Percentiles rank a stretch among this genome's conserved stretches.
These are phyloP conservation scores for Leccinum boreale DNA, from an alignment of 768 basidiomycete species.

Conservation along the genomic window DNA sequence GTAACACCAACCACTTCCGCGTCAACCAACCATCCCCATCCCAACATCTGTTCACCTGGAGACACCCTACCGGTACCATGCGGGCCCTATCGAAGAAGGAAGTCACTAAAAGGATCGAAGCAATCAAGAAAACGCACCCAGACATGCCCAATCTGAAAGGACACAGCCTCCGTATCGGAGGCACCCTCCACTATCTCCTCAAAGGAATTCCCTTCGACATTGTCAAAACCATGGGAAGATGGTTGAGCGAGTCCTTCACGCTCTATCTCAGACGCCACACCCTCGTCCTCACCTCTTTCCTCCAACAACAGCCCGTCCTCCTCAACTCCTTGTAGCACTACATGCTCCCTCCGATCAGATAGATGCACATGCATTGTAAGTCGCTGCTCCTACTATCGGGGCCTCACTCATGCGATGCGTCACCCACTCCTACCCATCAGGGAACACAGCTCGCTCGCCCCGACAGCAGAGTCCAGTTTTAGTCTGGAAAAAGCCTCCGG, in stretches of 20 bases:
- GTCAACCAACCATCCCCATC: background rate
- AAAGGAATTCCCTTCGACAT: background rate
- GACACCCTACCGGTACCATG: background rate
- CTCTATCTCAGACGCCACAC: background rate
- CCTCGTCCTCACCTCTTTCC: background rate
- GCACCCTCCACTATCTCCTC: background rate
- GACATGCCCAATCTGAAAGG: background rate
- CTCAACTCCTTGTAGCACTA: too few species aligned
- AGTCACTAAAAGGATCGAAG: background rate
- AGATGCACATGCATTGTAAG: background rate
- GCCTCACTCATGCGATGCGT: background rate
- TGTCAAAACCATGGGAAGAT: background rate
- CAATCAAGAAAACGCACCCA: background rate
- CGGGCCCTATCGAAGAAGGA: background rate
- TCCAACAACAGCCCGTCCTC: background rate
- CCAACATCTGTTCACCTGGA: slow-evolving; percentile 3
- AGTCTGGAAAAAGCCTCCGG: too few species aligned
- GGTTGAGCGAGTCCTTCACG: background rate
- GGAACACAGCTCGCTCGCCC: too few species aligned
- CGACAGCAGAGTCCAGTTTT: too few species aligned
- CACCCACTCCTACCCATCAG: too few species aligned
- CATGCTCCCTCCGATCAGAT: background rate
- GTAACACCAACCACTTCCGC: background rate
- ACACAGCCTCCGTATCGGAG: background rate
- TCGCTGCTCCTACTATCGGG: background rate